Evolutionary conservation across 306 rosid genomes (phyloP), one percentile per base, ranked within the genome.

Genomic region (Chamaecrista fasciculata): DNA sequence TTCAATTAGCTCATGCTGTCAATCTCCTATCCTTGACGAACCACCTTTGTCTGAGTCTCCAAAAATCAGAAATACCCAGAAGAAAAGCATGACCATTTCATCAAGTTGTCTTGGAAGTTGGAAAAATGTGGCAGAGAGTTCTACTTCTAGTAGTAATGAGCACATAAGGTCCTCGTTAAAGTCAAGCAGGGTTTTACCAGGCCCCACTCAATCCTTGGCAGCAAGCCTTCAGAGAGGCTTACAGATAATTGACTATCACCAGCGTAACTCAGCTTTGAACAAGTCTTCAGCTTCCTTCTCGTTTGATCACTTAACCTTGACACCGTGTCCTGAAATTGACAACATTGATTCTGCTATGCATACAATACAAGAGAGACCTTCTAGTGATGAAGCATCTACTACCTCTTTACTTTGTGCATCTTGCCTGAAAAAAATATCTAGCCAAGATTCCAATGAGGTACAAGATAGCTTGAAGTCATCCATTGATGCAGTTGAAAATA

Each of bases 191-290:
- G 53, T 42, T n/a, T 83, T 75, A 56, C 67, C 75, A 18, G 86
- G 84, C 52, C 85, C 88, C 3, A 83, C 92, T 3, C 92, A 89
- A 69, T 85, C 87, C 67, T 84, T 95, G 79, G 96, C 89, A 51
- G 91, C 88, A 16, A 95, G 97, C 82, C 99, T 95, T 49, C 97
- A 91, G 69, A 95, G 90, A 77, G 97, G 99, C 53, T 77, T 95
- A 50, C 78, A 95, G 70, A 84, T 91, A 52, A 91, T 95, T 71
- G 96, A 91, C 61, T 40, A 73, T 72, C 99, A 94, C 82, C 96
- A 89, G 77, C 83, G 81, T 70, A 89, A 77, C 81, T 84, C 96
- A 5, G 73, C 82, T 76, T 58, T 78, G 72, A 88, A 87, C 76
- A 88, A 81, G 75, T 88, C 97, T n/a, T 50, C 87, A 33, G 80